A percentile compares a stretch with the other conserved stretches of the same genome.
These are phyloP conservation scores for Vigna hirtella DNA, from an alignment of 306 rosid genomes.

Conservation along the genomic window DNA sequence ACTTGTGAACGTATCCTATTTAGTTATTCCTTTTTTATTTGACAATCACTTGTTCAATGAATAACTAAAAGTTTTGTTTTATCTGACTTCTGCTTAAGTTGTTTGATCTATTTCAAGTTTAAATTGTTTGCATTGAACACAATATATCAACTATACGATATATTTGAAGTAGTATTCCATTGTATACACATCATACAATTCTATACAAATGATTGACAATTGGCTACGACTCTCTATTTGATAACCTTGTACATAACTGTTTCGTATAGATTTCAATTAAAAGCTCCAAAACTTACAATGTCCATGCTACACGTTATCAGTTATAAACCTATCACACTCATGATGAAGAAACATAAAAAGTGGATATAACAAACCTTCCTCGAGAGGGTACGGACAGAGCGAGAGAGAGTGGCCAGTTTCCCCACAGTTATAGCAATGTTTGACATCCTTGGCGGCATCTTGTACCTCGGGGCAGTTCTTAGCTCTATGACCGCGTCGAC, in stretches of 20 bases:
- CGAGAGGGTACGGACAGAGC: constrained; percentile 65
- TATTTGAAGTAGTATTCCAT: no score
- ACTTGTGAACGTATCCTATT: no score
- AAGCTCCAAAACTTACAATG: constrained; percentile 4
- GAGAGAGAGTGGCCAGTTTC: constrained; percentile 79
- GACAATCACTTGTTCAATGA: neutral
- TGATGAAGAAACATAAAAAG: neutral
- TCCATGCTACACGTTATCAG: neutral
- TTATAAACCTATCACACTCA: neutral
- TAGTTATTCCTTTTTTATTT: no score
- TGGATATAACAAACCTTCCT: constrained; percentile 61
- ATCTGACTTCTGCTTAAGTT: neutral
- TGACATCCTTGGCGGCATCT: constrained; percentile 52
- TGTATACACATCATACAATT: no score
- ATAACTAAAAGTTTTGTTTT: neutral
- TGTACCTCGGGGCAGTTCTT: constrained; percentile 76
- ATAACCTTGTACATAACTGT: neutral
- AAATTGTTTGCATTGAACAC: no score
- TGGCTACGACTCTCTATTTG: no score
- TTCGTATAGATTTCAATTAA: constrained; percentile 9
- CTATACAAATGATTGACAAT: no score
- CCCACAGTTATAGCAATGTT: constrained; percentile 89
- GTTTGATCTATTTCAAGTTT: neutral
- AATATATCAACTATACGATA: no score
- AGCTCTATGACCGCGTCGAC: constrained; percentile 84